Evolutionary conservation across 495 filamentous ascomycete species (phyloP), one percentile per base, ranked within the genome.

Genomic region (Jackrogersella multiformis): DNA sequence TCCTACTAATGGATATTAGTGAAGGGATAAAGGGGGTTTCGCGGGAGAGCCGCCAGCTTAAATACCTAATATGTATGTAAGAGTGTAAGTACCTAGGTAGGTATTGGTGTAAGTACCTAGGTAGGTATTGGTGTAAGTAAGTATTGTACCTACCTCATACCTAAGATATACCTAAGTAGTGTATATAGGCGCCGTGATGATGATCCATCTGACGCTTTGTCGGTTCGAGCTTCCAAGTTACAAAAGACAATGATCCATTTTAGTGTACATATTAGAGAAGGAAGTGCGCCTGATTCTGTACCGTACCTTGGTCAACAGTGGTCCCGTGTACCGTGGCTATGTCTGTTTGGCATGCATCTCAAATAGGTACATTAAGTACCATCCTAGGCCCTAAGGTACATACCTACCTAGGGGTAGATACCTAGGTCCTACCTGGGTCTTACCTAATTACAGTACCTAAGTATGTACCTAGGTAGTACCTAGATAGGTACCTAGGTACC

Each of bases 321-420:
- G 60, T 59, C 61, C 55, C 49, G 46, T 69, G 66, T 54, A 61
- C 56, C 61, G 66, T 69, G 66, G 66, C 66, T 69, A 59, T 69
- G 61, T 65, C 56, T 70, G 67, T 70, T 66, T 70, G 67, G 67
- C 61, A 70, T 70, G 67, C 61, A 64, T 51, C 60, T 64, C 55
- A 49, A 64, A 69, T 64, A 38, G 39, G n/a, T n/a, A n/a, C n/a
- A n/a, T n/a, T n/a, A n/a, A n/a, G n/a, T n/a, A n/a, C n/a, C n/a
- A n/a, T n/a, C n/a, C n/a, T n/a, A n/a, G n/a, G n/a, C n/a, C n/a
- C n/a, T n/a, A n/a, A n/a, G n/a, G n/a, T n/a, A n/a, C n/a, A n/a
- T n/a, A n/a, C n/a, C n/a, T n/a, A n/a, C n/a, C n/a, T n/a, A n/a
- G n/a, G n/a, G 23, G 23, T 48, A 59, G 62, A 46, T n/a, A n/a